A percentile compares a stretch with the other conserved stretches of the same genome.
These are phyloP conservation scores for Trichomonas vaginalis DNA, from an alignment of 208 protist species.

Conservation along the genomic window DNA sequence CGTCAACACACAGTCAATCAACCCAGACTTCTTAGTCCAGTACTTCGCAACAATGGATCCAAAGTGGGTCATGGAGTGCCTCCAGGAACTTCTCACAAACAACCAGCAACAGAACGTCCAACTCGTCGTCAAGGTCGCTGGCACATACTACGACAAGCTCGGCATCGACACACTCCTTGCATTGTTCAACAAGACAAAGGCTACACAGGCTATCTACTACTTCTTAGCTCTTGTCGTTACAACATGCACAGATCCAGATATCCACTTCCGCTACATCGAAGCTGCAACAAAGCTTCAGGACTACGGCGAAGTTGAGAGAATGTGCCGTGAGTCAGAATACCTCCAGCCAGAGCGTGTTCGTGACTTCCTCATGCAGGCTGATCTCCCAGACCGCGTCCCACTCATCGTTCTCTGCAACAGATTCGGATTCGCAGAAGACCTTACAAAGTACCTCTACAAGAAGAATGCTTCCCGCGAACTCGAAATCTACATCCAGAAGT, in stretches of 20 bases:
- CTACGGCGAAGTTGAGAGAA: constrained; percentile 89
- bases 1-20: constrained; percentile 42
- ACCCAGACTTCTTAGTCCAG: neutral
- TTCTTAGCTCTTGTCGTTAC: constrained; percentile 87
- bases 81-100: constrained; percentile 77
- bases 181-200: constrained; percentile 54
- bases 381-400: constrained; percentile 86
- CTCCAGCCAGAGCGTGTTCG: constrained; percentile 85
- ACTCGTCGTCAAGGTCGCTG: constrained; percentile 86
- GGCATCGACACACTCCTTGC: constrained; percentile 72
- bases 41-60: constrained; percentile 83
- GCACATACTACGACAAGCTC: constrained; percentile 87
- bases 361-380: constrained; percentile 94
- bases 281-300: constrained; percentile 82
- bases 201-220: constrained; percentile 79
- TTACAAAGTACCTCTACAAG: constrained; percentile 69
- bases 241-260: constrained; percentile 76
- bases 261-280: constrained; percentile 99
- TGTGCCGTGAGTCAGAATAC: constrained; percentile 84
- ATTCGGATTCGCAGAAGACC: constrained; percentile 87
- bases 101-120: constrained; percentile 83
- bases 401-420: constrained; percentile 99
- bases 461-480: constrained; percentile 56
- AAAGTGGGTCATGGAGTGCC: constrained; percentile 78
- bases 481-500: constrained; percentile 30